Conservation (phyloP, 1,284 basidiomycete genomes). For the Ustilago trichophora region DNA sequence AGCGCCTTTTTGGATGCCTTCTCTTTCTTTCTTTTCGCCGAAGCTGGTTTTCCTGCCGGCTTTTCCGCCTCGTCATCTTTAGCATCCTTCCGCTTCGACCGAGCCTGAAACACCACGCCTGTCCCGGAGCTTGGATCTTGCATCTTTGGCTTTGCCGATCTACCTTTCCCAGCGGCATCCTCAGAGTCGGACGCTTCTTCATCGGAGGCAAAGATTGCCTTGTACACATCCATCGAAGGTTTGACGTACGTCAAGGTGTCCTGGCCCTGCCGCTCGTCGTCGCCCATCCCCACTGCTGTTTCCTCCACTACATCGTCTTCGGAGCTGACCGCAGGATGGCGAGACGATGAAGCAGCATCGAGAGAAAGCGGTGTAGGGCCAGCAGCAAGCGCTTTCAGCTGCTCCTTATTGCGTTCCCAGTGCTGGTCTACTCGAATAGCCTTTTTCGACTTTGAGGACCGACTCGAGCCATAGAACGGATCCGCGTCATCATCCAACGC, state of each 20-base stretch:
- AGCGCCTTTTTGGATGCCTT: constrained; percentile 12
- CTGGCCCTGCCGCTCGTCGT: constrained; percentile 83
- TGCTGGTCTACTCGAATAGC: constrained; percentile 18
- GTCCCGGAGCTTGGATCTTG: constrained; percentile 18
- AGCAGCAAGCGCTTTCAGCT: constrained; percentile 25
- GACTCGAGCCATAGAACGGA: constrained; percentile 19
- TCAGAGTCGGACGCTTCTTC: no score
- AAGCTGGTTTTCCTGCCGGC: constrained; percentile 87
- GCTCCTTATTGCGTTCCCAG: constrained; percentile 36
- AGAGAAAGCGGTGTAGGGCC: constrained; percentile 38
- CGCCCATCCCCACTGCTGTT: constrained; percentile 77
- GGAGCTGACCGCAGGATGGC: neutral
- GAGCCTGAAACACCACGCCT: constrained; percentile 20
- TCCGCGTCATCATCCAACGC: constrained; percentile 16
- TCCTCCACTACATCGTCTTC: neutral
- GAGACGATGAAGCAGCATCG: constrained; percentile 19
- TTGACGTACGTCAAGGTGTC: constrained; percentile 87
- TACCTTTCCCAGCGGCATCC: no score
- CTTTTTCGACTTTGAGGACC: constrained; percentile 3
- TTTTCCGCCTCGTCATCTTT: constrained; percentile 69
- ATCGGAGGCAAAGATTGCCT: constrained; percentile 72
- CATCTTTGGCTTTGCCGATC: constrained; percentile 10
- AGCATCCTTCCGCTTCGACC: constrained; percentile 21
- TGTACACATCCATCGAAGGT: constrained; percentile 91
- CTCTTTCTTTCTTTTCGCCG: constrained; percentile 33